Evolutionary conservation across 2,329 filamentous ascomycete genomes (phyloP), one percentile per base, ranked within the genome.

Genomic region (Dactylonectria macrodidyma): DNA sequence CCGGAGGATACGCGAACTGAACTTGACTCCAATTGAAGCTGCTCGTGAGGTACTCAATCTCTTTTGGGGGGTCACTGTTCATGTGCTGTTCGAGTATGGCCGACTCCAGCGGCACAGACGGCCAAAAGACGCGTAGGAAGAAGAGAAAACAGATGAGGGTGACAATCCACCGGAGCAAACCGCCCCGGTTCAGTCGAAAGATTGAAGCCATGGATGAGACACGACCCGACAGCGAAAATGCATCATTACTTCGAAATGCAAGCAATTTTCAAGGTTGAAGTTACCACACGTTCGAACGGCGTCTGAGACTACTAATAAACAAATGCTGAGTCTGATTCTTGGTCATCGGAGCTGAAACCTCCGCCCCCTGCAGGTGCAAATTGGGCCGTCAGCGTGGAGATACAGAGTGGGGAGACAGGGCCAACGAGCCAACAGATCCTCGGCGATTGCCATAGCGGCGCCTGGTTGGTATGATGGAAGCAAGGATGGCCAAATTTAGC

Each of bases 1-100:
- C 22, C 12, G 16, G 9, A 2, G 51, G 57, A 36, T 61, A n/a
- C 5, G 51, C 46, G 24, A 61, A 52, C 24, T 46, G 19, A 34
- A 61, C 44, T 34, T 56, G 24, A 51, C 63, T 57, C 63, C 63
- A 65, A 34, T 65, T 46, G 57, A 65, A 61, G 51, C 63, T 66
- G 34, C 58, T 66, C 52, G 50, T 59, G 30, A 55, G 26, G 9
- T 52, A 16, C n/a, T 52, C 24, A 24, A 30, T 7, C 5, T 50
- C 9, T 7, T 12, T 46, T 46, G 12, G 48, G 36, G 44, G 44
- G 19, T 66, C 41, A 11, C 26, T 12, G 57, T 65, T 65, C 63
- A 65, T 65, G 44, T 34, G 46, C 19, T 48, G 57, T 16, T 59
- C 63, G 8, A 65, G 51, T 1, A 34, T 34, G n/a, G 44, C 22